These are phyloP conservation scores for Apiospora koreana DNA, from an alignment of 2,329 filamentous ascomycete species.

Conservation along the genomic window DNA sequence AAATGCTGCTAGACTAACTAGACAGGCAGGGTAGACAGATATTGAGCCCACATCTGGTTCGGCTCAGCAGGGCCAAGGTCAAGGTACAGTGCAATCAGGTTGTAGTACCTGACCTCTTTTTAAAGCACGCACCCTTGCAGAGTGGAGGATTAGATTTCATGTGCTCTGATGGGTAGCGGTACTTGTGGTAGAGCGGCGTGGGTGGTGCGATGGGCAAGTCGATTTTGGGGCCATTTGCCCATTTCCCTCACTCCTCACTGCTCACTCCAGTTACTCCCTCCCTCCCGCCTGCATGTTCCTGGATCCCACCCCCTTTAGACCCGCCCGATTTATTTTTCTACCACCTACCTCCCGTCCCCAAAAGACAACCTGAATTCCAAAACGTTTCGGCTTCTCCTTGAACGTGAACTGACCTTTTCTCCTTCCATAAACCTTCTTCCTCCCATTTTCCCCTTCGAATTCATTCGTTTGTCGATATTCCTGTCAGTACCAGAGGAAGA, in stretches of 20 bases:
- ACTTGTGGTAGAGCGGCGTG: not conserved
- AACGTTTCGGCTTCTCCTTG: constrained; percentile 39
- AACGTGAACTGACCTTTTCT: constrained; percentile 32
- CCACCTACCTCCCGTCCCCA: not conserved
- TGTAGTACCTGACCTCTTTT: not conserved
- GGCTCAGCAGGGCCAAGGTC: not conserved
- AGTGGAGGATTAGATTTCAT: constrained; percentile 8
- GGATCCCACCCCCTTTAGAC: constrained; percentile 11
- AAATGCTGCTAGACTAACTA: not conserved
- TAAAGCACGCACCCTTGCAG: constrained; percentile 6
- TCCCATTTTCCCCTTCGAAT: constrained; percentile 35
- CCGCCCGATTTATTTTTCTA: constrained; percentile 10
- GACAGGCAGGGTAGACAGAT: not conserved
- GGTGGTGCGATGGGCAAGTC: not conserved
- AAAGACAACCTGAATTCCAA: constrained; percentile 30
- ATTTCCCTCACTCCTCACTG: constrained; percentile 8
- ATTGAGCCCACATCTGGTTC: not conserved
- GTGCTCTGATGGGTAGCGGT: not conserved
- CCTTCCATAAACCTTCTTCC: constrained; percentile 24
- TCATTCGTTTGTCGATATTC: constrained; percentile 41
- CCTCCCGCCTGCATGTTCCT: constrained; percentile 8
- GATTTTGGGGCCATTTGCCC: not conserved
- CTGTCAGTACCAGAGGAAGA: constrained; percentile 31
- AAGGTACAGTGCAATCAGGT: not conserved
- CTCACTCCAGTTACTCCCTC: constrained; percentile 7